Percentiles rank a stretch among this genome's conserved stretches.
phyloP scores from a whole-genome alignment of 2,329 filamentous ascomycete genomes.

The Alternaria ethzedia region DNA sequence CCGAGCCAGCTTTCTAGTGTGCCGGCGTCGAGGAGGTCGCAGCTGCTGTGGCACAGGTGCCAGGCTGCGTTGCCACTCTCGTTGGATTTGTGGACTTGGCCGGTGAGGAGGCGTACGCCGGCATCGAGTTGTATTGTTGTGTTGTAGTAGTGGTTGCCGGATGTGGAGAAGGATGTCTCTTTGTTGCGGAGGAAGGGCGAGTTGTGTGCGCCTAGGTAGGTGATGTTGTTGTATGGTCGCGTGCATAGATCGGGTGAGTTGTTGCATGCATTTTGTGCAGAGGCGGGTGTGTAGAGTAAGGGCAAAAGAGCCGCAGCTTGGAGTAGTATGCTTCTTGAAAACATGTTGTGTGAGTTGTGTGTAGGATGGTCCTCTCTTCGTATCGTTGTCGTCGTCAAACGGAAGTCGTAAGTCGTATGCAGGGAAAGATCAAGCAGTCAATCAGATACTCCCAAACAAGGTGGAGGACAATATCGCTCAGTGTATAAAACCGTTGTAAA shows the following conservation, averaged over 20 bases:
- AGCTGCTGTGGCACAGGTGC: slow-evolving; percentile 73
- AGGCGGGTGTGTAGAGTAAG: slow-evolving; percentile 35
- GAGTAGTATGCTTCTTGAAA: slow-evolving; percentile 32
- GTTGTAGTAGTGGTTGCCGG: slow-evolving; percentile 77
- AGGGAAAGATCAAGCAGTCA: slow-evolving; percentile 2
- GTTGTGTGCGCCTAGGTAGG: slow-evolving; percentile 79
- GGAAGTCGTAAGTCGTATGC: slow-evolving; percentile 10
- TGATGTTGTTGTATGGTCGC: slow-evolving; percentile 75
- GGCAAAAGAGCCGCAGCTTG: slow-evolving; percentile 35
- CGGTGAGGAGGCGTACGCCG: slow-evolving; percentile 73
- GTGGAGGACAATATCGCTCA: slow-evolving; percentile 1
- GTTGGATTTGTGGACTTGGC: slow-evolving; percentile 71
- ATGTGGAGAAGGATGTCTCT: slow-evolving; percentile 65
- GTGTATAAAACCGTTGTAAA: background rate
- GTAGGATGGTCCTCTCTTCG: background rate
- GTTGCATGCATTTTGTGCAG: slow-evolving; percentile 68
- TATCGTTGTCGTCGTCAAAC: slow-evolving; percentile 5
- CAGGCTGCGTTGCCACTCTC: slow-evolving; percentile 52
- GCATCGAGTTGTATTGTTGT: slow-evolving; percentile 73
- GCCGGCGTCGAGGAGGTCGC: slow-evolving; percentile 72
- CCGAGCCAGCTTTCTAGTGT: slow-evolving; percentile 68
- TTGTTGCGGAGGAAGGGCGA: slow-evolving; percentile 72
- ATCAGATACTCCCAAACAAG: slow-evolving; percentile 2
- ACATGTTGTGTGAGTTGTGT: slow-evolving; percentile 32
- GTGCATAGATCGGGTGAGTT: slow-evolving; percentile 78